Conservation (phyloP, 2,329 filamentous ascomycete genomes). For the Xylaria sp. region DNA sequence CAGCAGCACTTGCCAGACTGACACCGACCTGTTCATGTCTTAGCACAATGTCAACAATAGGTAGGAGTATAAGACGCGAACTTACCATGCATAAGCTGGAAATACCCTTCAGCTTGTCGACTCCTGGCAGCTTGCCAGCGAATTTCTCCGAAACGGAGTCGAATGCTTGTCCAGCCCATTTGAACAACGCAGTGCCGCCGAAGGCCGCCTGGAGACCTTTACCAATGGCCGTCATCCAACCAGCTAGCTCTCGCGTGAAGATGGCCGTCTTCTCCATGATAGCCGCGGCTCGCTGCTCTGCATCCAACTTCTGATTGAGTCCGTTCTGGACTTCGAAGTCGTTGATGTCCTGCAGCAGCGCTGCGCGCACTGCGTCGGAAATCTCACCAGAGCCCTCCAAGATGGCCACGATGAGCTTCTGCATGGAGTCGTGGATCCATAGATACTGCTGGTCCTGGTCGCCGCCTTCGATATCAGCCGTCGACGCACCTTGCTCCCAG, state of each 20-base stretch:
- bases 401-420: not conserved
- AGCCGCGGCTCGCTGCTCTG: not conserved
- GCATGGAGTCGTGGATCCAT: constrained; percentile 1
- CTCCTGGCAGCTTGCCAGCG: not conserved
- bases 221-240: not conserved
- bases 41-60: not conserved
- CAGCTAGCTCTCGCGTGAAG: not conserved
- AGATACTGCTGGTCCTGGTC: not conserved
- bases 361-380: not conserved
- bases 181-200: not conserved
- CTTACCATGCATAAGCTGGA: constrained; percentile 1
- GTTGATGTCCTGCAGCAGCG: not conserved
- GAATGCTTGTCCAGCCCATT: constrained; percentile 1
- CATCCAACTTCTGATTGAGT: not conserved
- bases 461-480: not conserved
- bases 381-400: not conserved
- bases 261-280: not conserved
- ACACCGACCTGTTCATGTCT: not conserved
- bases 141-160: not conserved
- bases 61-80: not conserved
- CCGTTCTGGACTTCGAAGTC: not conserved
- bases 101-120: not conserved
- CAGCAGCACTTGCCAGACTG: not conserved
- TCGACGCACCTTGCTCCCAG: not conserved
- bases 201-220: not conserved